Conservation (phyloP, 352 stramenopile species). For the Phytophthora macrochlamydospora region DNA sequence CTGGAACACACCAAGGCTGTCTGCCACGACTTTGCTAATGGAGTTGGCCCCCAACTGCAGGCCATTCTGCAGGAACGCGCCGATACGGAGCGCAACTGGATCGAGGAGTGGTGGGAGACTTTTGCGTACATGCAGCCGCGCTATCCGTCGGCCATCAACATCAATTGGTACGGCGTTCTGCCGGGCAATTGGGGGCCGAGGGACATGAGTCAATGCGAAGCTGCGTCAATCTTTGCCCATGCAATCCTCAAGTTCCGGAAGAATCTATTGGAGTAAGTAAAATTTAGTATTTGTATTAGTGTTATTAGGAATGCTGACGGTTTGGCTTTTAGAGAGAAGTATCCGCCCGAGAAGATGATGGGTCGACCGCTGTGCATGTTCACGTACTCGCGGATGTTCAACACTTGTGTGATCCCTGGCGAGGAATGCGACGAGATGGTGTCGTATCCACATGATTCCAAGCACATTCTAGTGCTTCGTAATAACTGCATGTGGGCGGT, state of each 20-base stretch:
- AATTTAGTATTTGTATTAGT: not conserved
- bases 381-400: constrained; percentile 96
- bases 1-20: constrained; percentile 92
- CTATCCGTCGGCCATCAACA: constrained; percentile 96
- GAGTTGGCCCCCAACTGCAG: constrained; percentile 92
- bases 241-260: constrained; percentile 93
- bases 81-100: constrained; percentile 86
- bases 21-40: constrained; percentile 90
- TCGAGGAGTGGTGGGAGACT: constrained; percentile 97
- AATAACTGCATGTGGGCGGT: constrained; percentile 92
- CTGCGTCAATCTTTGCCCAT: constrained; percentile 84
- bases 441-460: constrained; percentile 89
- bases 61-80: constrained; percentile 85
- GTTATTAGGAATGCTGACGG: not conserved
- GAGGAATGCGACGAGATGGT: constrained; percentile 88
- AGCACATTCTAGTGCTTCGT: constrained; percentile 93
- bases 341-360: constrained; percentile 94
- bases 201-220: constrained; percentile 92
- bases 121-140: constrained; percentile 95
- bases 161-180: constrained; percentile 98
- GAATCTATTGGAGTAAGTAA: constrained; percentile 82
- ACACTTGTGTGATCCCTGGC: constrained; percentile 95
- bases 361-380: constrained; percentile 93
- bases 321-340: constrained; percentile 70
- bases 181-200: constrained; percentile 91